These are phyloP conservation scores for Populus hybrid DNA, from an alignment of 441 rosid species.

Conservation along the genomic window DNA sequence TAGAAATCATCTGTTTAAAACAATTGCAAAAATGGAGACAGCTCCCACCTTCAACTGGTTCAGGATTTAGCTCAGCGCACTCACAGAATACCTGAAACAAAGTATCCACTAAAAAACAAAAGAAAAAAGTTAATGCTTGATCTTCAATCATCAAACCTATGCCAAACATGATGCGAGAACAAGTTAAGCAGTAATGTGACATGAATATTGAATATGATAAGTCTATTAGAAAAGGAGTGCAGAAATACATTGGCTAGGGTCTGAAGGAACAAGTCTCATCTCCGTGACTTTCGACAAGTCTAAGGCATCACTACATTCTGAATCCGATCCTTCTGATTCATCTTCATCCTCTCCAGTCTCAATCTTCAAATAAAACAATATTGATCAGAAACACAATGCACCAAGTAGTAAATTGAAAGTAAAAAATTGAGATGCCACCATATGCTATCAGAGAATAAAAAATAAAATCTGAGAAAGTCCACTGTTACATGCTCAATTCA, in stretches of 20 bases:
- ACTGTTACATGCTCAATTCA: not conserved
- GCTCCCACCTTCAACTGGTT: slow-evolving; percentile 64
- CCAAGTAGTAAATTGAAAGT: not conserved
- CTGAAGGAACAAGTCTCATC: slow-evolving; percentile 96
- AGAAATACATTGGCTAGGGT: slow-evolving; percentile 60
- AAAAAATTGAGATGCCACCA: not conserved
- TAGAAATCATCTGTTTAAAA: not conserved
- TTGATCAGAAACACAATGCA: slow-evolving; percentile 12
- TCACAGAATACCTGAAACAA: slow-evolving; percentile 81
- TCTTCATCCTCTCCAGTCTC: slow-evolving; percentile 62
- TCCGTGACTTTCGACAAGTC: slow-evolving; percentile 68
- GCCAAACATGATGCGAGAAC: not conserved
- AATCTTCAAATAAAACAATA: slow-evolving; percentile 46
- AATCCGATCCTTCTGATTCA: slow-evolving; percentile 55
- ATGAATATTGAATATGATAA: slow-evolving; percentile 2
- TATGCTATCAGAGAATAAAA: not conserved
- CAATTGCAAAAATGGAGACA: not conserved
- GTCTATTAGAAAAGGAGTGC: not conserved
- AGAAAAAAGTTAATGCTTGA: not conserved
- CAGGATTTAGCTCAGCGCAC: slow-evolving; percentile 96
- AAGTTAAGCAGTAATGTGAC: not conserved
- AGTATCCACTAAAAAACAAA: slow-evolving; percentile 60
- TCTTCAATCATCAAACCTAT: not conserved
- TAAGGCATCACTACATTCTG: slow-evolving; percentile 45
- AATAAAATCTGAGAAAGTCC: not conserved